Base-by-base conservation (phyloP, 2,329 filamentous ascomycete genomes). In the Alternaria ethzedia region DNA sequence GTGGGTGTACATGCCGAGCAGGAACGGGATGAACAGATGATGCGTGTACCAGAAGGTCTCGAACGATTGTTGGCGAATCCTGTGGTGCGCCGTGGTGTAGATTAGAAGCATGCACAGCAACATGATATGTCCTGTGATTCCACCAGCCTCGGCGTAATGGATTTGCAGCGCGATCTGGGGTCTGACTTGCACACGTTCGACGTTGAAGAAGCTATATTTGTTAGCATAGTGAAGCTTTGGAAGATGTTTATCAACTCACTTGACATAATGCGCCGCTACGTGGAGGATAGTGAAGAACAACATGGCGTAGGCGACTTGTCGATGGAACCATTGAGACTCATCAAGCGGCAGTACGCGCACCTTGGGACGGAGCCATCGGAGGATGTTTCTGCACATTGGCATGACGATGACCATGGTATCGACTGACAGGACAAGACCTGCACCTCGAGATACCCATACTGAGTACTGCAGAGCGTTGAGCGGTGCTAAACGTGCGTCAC, bases 11-110 rank as follows among this genome's bases (percentile, higher is more conserved):
- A 99, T 89, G 49, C 88, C 95, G 47, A 99, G 86, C 75, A 98
- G 83, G 81, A 99, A 99, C 2, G 96, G 95, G 64, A 99, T 91
- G 76, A 98, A 98, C n/a, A 99, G 87, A 75, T 99, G 96, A 81
- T 99, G 96, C 0, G 94, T 97, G 82, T 99, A 99, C 96, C 96
- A 99, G 80, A 99, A 99, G 0, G 95, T 96, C 83, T 99, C 96
- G 77, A 94, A 99, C 0, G 93, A 97, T 79, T 99, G 96, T 79
- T 98, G 95, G 58, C 96, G 91, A 69, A 99, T 98, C 70, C 93
- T 91, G 73, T 91, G 87, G 78, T 99, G 96, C 3, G 96, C 91
- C 0, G 94, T 97, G 2, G 96, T 99, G 83, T 97, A 99, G 86
- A 99, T 99, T 67, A 99, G 83, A 67, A 99, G 84, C 96, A 99